Evolutionary conservation across 805 yeast genomes (phyloP), one percentile per base, ranked within the genome.

Genomic region (Pichia insulana): DNA sequence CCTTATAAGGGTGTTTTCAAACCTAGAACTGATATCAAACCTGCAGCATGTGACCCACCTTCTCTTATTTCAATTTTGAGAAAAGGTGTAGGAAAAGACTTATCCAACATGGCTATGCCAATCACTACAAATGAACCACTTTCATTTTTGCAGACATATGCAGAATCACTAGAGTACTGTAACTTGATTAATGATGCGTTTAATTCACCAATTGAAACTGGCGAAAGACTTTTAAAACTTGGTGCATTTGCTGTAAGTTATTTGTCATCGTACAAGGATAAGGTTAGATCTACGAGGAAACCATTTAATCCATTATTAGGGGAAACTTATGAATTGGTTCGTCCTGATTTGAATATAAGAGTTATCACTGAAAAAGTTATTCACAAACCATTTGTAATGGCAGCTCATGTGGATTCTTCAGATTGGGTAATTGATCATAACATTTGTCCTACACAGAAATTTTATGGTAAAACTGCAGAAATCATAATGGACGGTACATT

Each of bases 251-350:
- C 96, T 0, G 73, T 85, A 3, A 78, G 89, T 20, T 74, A 73
- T 44, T 59, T 89, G 8, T 78, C 96, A 0, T 69, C 83, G 10
- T 71, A 77, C 52, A 68, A 97, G 45, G 74, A 76, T 30, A 88
- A 84, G 53, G 80, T 78, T 37, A 72, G 98, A 52, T 78, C 81
- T 41, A 59, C 74, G 32, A 72, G 98, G 49, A 92, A 92, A 57
- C 97, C 98, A 1, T 92, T 92, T 64, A 92, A 88, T 57, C 97
- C 98, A 9, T 68, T 92, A 40, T 65, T 92, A 16, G 97, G 97
- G 17, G 98, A 92, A 59, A 89, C 97, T 0, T 92, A 63, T 60
- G 98, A 92, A 61, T 67, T 86, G 34, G 92, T 87, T 2, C 72
- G 96, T 33, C 95, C 87, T 47, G 95, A 86, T 54, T 62, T 73